Conservation (phyloP, 1,284 basidiomycete species). For the Ustilago curta region DNA sequence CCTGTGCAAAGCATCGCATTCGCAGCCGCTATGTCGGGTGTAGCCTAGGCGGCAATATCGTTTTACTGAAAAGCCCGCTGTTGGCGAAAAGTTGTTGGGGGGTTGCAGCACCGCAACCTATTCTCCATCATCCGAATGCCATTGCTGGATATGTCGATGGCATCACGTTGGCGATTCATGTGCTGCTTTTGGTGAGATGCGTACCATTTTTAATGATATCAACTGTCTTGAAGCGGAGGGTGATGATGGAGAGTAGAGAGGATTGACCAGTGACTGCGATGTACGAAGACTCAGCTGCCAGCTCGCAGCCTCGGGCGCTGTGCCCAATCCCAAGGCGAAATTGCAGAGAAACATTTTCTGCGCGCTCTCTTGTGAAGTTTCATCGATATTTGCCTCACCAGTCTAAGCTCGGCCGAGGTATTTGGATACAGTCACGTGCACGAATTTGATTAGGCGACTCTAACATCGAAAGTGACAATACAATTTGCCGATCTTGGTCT, state of each 20-base stretch:
- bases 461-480: neutral
- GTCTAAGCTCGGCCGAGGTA: neutral
- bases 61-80: slow-evolving; percentile 22
- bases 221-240: slow-evolving; percentile 41
- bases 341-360: neutral
- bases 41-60: slow-evolving; percentile 33
- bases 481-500: neutral
- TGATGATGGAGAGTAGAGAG: slow-evolving; percentile 29
- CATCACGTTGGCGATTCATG: slow-evolving; percentile 16
- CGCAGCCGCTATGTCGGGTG: slow-evolving; percentile 25
- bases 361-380: neutral
- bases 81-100: slow-evolving; percentile 14
- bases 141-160: slow-evolving; percentile 13
- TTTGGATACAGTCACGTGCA: neutral
- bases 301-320: neutral
- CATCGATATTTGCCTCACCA: too few relatives aligned
- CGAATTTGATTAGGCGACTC: neutral
- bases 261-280: neutral
- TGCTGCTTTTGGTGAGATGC: slow-evolving; percentile 37
- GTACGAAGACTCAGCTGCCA: neutral
- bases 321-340: neutral
- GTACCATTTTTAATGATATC: slow-evolving; percentile 58
- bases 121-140: slow-evolving; percentile 16
- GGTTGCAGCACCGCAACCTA: slow-evolving; percentile 31
- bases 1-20: slow-evolving; percentile 18